phyloP scores from a whole-genome alignment of 2,329 filamentous ascomycete genomes.

The Aspergillus arachidicola region DNA sequence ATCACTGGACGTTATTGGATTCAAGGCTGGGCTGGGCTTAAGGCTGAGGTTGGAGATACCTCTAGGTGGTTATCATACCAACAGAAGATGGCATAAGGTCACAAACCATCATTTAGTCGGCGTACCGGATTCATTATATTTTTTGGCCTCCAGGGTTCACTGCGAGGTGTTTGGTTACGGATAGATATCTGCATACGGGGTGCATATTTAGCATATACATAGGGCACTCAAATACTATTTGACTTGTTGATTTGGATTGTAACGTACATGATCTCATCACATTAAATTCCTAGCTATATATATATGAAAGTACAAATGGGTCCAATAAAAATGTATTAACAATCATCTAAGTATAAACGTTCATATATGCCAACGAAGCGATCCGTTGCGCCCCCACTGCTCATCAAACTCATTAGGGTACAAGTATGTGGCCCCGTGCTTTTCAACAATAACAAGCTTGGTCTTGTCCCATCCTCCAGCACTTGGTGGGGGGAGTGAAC shows the following conservation, averaged over 20 bases:
- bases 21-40: neutral
- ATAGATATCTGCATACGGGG: neutral
- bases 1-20: neutral
- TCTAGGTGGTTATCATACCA: neutral
- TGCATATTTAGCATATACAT: neutral
- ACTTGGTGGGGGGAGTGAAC: slow-evolving; percentile 24
- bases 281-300: slow-evolving; percentile 6
- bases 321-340: slow-evolving; percentile 13
- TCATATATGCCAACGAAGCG: slow-evolving; percentile 14
- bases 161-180: neutral
- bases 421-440: slow-evolving; percentile 18
- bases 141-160: neutral
- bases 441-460: slow-evolving; percentile 20
- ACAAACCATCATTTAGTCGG: neutral
- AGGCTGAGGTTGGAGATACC: neutral
- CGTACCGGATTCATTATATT: neutral
- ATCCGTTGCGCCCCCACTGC: slow-evolving; percentile 22
- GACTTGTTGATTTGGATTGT: neutral
- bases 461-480: slow-evolving; percentile 22
- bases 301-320: neutral
- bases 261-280: neutral
- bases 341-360: slow-evolving; percentile 19
- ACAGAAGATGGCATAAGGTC: neutral
- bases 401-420: slow-evolving; percentile 26
- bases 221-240: neutral